Evolutionary conservation across 306 rosid species (phyloP), one percentile per base, ranked within the genome.

Genomic region (Prinsepia uniflora): DNA sequence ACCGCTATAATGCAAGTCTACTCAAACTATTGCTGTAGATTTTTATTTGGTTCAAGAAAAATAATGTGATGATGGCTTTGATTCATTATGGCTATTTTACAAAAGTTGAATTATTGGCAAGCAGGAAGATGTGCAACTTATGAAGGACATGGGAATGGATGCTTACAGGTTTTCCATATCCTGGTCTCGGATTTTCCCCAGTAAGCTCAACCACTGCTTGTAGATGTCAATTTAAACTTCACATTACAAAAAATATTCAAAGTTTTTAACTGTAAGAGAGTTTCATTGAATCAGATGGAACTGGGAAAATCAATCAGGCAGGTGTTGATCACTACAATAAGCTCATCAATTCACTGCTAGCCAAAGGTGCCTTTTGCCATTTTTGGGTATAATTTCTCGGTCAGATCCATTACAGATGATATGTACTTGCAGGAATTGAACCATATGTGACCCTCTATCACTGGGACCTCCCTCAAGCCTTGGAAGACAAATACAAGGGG

Each of bases 401-500:
- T 1, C 36, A 3, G 3, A 0, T 30, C 36, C 36, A 30, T 30
- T 30, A 30, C 36, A 30, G 36, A 30, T 30, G 36, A 30, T 30
- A 30, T 30, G 2, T 2, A 30, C 36, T 3, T 71, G 60, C 55
- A 93, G 97, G 95, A 67, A 84, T 95, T 63, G 86, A 87, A 80
- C 99, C 97, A 0, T 95, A 95, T 62, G 96, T 91, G 68, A 95
- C 99, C 65, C 78, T 95, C 42, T 95, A 89, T 67, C 99, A 95
- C 43, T 95, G 97, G 99, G 99, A 95, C 79, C 85, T 91, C 66
- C 99, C 99, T 47, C 97, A 91, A 84, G 89, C 90, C 20, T 78
- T 91, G 75, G 96, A 85, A 66, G 91, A 95, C 90, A 86, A 61
- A 82, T 95, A 95, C 74, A 78, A 44, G 0, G 99, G 97, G 64